phyloP scores from a whole-genome alignment of 176 grass and related monocot genomes.

The Zea mays region DNA sequence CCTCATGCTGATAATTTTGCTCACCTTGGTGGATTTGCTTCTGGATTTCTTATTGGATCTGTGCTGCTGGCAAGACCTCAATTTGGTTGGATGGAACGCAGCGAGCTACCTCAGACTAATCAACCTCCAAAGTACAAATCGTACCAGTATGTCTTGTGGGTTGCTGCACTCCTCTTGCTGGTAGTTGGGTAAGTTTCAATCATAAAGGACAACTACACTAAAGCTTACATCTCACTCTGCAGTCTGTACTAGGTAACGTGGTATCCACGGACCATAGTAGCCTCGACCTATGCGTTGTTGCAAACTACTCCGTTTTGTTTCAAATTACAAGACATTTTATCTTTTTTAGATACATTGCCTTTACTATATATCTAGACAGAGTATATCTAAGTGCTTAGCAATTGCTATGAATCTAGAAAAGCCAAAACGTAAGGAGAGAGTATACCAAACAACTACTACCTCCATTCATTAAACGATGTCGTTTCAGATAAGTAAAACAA shows the following conservation, averaged over 20 bases:
- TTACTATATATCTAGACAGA: too few species aligned
- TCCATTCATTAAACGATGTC: not conserved
- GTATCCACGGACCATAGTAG: not conserved
- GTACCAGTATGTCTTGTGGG: constrained; percentile 83
- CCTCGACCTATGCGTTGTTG: not conserved
- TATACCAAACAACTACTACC: not conserved
- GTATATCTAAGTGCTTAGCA: too few species aligned
- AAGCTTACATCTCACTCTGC: not conserved
- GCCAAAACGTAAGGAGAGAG: too few species aligned
- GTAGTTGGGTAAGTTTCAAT: constrained; percentile 59
- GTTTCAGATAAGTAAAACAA: not conserved
- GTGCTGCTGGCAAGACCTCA: constrained; percentile 78
- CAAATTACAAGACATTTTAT: too few species aligned
- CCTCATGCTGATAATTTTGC: constrained; percentile 87
- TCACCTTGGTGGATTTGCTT: constrained; percentile 74
- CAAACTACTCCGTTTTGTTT: too few species aligned
- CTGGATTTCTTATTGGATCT: constrained; percentile 81
- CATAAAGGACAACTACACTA: not conserved
- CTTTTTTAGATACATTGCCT: too few species aligned
- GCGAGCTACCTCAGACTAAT: constrained; percentile 64
- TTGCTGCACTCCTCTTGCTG: constrained; percentile 56
- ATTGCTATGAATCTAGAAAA: too few species aligned
- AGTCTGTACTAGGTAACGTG: not conserved
- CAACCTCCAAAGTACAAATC: constrained; percentile 75
- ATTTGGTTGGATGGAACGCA: constrained; percentile 78